These are phyloP conservation scores for Aspergillus olivimuriae DNA, from an alignment of 495 filamentous ascomycete species.

Conservation along the genomic window DNA sequence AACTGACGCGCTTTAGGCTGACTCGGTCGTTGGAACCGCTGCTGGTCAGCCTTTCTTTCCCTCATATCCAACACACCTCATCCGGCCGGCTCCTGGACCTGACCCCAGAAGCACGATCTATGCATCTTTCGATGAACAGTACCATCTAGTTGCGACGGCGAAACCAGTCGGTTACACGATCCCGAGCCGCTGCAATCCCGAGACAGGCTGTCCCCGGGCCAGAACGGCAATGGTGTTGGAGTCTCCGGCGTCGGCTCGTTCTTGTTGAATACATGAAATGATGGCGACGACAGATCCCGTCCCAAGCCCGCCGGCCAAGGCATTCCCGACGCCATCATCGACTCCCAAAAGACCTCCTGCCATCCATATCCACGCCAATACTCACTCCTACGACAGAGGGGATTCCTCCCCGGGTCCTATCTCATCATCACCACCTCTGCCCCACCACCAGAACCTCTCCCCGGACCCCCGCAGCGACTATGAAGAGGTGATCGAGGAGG, in stretches of 20 bases:
- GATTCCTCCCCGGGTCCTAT: constrained; percentile 57
- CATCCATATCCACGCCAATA: constrained; percentile 42
- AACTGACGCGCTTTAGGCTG: not conserved
- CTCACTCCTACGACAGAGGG: too few relatives aligned
- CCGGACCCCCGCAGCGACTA: constrained; percentile 38
- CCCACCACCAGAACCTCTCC: constrained; percentile 35
- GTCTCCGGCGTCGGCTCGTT: not conserved
- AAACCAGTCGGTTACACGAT: too few relatives aligned
- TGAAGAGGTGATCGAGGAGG: constrained; percentile 58
- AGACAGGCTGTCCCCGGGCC: too few relatives aligned
- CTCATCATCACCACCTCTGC: constrained; percentile 58
- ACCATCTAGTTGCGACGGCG: too few relatives aligned
- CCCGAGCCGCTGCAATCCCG: too few relatives aligned
- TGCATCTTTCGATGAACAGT: too few relatives aligned
- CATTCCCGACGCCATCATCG: constrained; percentile 60
- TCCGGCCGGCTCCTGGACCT: not conserved
- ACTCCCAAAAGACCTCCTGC: constrained; percentile 61
- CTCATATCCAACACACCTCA: not conserved
- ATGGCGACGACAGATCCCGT: constrained; percentile 24
- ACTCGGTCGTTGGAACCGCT: not conserved
- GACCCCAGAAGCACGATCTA: too few relatives aligned
- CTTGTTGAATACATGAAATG: constrained; percentile 6
- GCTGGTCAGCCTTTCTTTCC: constrained; percentile 2
- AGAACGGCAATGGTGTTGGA: constrained; percentile 4
- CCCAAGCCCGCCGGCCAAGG: constrained; percentile 19